These are phyloP conservation scores for Moringa oleifera DNA, from an alignment of 345 rosid species.

Conservation along the genomic window DNA sequence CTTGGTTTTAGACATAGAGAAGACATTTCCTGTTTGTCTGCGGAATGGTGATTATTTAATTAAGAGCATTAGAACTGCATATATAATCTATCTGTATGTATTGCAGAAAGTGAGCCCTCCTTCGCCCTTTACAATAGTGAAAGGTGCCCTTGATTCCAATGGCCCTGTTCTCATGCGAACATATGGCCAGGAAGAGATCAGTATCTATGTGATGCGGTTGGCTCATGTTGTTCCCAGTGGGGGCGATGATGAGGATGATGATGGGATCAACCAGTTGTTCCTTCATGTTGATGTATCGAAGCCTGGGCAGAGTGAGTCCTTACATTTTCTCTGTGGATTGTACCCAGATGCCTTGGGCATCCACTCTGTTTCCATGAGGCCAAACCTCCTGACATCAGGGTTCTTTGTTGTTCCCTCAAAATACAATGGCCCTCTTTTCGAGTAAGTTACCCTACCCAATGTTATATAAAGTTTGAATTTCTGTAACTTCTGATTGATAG, in stretches of 20 bases:
- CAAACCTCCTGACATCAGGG: conserved; percentile 40
- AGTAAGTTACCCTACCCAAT: conserved; percentile 61
- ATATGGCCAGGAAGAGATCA: conserved; percentile 64
- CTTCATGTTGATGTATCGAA: conserved; percentile 80
- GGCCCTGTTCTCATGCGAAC: conserved; percentile 71
- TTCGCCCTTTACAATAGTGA: conserved; percentile 50
- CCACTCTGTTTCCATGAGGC: conserved; percentile 80
- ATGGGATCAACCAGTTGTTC: conserved; percentile 71
- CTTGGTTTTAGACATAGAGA: too few species aligned
- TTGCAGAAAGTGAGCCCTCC: conserved; percentile 87
- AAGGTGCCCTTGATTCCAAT: conserved; percentile 61
- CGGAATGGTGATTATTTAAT: background rate
- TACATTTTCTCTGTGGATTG: conserved; percentile 83
- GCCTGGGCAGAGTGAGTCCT: conserved; percentile 55
- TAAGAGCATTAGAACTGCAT: background rate
- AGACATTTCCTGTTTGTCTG: too few species aligned
- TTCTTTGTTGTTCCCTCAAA: conserved; percentile 34
- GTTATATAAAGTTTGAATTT: too few species aligned
- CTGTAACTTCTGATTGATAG: too few species aligned
- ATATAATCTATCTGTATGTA: background rate
- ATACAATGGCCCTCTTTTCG: conserved; percentile 74
- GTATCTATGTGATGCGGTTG: conserved; percentile 59
- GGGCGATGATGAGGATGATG: conserved; percentile 48
- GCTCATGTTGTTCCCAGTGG: conserved; percentile 38
- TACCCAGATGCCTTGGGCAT: conserved; percentile 93